phyloP scores from a whole-genome alignment of 805 yeast species.

The Priceomyces carsonii region DNA sequence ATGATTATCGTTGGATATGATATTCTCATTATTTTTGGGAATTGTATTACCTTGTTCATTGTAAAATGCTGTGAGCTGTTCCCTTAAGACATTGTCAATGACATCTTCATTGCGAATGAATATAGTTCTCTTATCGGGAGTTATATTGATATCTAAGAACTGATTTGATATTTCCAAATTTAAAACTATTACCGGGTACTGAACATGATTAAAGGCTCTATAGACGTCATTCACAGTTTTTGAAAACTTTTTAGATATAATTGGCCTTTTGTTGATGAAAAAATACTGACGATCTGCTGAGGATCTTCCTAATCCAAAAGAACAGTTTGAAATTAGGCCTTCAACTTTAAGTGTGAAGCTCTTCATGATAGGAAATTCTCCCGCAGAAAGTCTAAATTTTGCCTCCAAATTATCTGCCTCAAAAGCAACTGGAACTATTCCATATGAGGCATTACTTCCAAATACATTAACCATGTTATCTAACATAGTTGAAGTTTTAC shows the following conservation, averaged over 20 bases:
- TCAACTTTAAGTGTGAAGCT: constrained; percentile 30
- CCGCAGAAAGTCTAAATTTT: constrained; percentile 14
- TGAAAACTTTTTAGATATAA: constrained; percentile 51
- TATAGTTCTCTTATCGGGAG: constrained; percentile 85
- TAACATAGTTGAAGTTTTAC: constrained; percentile 32
- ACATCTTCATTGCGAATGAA: constrained; percentile 64
- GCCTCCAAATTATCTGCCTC: constrained; percentile 30
- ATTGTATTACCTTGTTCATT: constrained; percentile 36
- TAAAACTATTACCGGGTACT: constrained; percentile 68
- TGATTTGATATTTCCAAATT: constrained; percentile 55
- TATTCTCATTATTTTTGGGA: constrained; percentile 26
- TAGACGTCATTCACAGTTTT: constrained; percentile 74
- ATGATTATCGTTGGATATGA: too few relatives aligned
- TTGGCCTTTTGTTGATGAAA: constrained; percentile 78
- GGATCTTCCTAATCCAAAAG: constrained; percentile 70
- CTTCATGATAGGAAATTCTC: constrained; percentile 10
- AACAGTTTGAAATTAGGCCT: constrained; percentile 75
- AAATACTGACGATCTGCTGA: constrained; percentile 74
- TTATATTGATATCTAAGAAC: constrained; percentile 78
- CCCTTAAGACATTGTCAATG: constrained; percentile 57
- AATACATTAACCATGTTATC: constrained; percentile 67
- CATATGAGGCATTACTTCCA: constrained; percentile 66
- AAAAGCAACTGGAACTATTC: constrained; percentile 53
- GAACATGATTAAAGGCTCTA: constrained; percentile 67
- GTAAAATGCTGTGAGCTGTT: constrained; percentile 50